Evolutionary conservation across 2,329 filamentous ascomycete species (phyloP).

Genomic region (Sporothrix pseudoabietina): DNA sequence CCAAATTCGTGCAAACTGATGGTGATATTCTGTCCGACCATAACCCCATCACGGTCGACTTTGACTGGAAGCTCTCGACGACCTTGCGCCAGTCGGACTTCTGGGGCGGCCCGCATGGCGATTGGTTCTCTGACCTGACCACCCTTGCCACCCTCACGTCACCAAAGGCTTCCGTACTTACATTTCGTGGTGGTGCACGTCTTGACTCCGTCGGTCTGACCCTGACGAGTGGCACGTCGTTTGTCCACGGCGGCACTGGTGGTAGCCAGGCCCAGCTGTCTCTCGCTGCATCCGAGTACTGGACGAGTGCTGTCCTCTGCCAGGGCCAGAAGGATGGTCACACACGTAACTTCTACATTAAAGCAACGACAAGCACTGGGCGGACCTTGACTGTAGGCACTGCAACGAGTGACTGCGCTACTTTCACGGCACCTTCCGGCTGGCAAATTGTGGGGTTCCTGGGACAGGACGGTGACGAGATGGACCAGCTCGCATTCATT

Average conservation of each 20-base stretch:
- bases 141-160: constrained; percentile 39
- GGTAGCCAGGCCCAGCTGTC: constrained; percentile 49
- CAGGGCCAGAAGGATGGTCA: constrained; percentile 49
- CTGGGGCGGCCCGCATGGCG: constrained; percentile 53
- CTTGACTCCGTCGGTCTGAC: constrained; percentile 55
- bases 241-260: constrained; percentile 58
- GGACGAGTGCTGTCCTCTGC: constrained; percentile 54
- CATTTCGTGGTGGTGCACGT: constrained; percentile 51
- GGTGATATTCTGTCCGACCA: constrained; percentile 64
- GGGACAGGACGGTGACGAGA: constrained; percentile 56
- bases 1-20: constrained; percentile 59
- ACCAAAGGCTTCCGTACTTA: constrained; percentile 43
- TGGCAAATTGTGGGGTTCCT: constrained; percentile 58
- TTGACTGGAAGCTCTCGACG: constrained; percentile 48
- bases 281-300: constrained; percentile 52
- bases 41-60: constrained; percentile 62
- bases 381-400: constrained; percentile 50
- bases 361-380: constrained; percentile 55
- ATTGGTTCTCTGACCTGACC: constrained; percentile 59
- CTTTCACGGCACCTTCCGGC: constrained; percentile 50
- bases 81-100: constrained; percentile 49
- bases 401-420: constrained; percentile 51
- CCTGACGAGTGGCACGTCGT: constrained; percentile 51
- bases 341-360: constrained; percentile 59
- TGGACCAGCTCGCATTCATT: constrained; percentile 57